Evolutionary conservation across 352 stramenopile genomes (phyloP), one percentile per base, ranked within the genome.

Genomic region (Phytopythium mirpurense): DNA sequence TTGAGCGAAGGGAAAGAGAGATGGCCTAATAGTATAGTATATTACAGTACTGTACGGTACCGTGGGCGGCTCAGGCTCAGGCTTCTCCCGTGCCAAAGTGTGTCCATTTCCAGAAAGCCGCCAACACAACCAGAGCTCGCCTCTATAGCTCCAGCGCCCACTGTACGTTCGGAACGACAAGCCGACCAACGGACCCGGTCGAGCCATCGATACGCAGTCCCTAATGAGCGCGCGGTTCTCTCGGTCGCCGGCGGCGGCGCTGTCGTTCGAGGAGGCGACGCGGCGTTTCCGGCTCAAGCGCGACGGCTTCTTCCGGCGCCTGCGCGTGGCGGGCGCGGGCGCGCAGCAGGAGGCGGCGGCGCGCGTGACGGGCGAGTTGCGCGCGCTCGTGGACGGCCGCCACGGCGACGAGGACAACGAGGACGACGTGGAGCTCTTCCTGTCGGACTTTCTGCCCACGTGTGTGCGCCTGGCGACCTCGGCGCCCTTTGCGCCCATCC

Each of bases 261-360:
- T 77, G 49, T 60, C 64, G 49, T 59, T 70, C 56, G 60, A 74
- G 38, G 71, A 85, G 55, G 70, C 70, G 37, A 57, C 70, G 45
- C 68, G 69, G 8, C 78, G 73, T 51, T 68, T 90, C 40, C 68
- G 70, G 51, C 77, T 83, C n/a, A 75, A 87, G 57, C 72, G 82
- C 50, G 79, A 94, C 51, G 72, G 74, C 11, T 94, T 94, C 57
- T 94, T 94, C 59, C 83, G 80, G 2, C 81, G 83, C 19, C 60
- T 94, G 42, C 56, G 87, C 18, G 81, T 91, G 24, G 77, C 74
- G 0, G 80, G 91, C 56, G 54, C 65, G 5, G 57, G 67, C 35
- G 71, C 88, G 45, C 81, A 88, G 62, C 73, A 72, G 57, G 56
- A 80, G 42, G 84, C 89, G 74, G 61, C 81, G 7, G 45, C 58